Base-by-base conservation (phyloP, 1,139 yeast species). In the Hemisphaericaspora xylofermentans region DNA sequence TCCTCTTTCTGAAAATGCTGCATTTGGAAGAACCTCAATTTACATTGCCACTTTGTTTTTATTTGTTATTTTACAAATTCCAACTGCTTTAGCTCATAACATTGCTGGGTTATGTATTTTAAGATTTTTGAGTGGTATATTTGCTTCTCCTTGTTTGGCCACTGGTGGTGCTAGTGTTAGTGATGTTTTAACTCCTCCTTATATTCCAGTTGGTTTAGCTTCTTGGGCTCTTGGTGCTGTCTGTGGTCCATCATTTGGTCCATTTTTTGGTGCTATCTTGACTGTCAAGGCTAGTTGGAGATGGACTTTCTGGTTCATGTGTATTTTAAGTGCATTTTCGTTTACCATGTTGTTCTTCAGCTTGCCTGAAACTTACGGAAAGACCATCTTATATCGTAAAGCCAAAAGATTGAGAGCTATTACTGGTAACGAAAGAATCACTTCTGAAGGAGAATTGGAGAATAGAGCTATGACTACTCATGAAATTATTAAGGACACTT, bases 311-410 rank as follows among this genome's bases (percentile, higher is more conserved):
- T 74, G 79, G 79, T 61, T 72, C 37, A 46, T 66, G 49, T 45
- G 63, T 30, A 63, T 75, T 38, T 43, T 69, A 15, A 54, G 71
- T 37, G 76, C 65, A 10, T 37, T 63, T 2, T 41, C 68, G 1
- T 55, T 71, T 6, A 9, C 64, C 1, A 16, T 72, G 0, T 54
- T 76, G 41, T 33, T 57, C 3, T 53, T 66, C 34, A 55, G 69
- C 33, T 58, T 79, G 28, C 81, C 82, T 0, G 86, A 81, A 57
- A 74, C 84, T 6, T 72, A 64, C 35, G 69, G 57, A 15, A 65
- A 64, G 27, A 71, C 77, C 2, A 55, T 81, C 17, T 58, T 80
- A 8, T 56, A 66, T 38, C 61, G 79, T 39, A 64, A 71, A 46
- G 84, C 84, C 0, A 45, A 54, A 22, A 58, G 79, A 43, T 58